Evolutionary conservation across 805 yeast species (phyloP), one percentile per base, ranked within the genome.

Genomic region (Schwanniomyces pseudopolymorphus): DNA sequence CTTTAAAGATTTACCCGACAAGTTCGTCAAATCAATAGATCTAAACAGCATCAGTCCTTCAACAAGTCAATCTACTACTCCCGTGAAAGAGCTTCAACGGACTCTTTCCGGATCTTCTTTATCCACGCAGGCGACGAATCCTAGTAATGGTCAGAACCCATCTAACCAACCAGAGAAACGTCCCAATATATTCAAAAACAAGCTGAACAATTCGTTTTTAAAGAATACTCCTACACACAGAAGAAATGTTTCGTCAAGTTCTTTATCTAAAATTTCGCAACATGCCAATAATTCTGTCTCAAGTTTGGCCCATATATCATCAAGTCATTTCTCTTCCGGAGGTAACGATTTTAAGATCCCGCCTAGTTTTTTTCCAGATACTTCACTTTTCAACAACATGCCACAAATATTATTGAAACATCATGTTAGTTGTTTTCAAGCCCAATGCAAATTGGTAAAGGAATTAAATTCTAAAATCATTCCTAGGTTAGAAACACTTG

Each of bases 1-100:
- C 9, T 80, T 60, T 63, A 79, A 50, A 60, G 79, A 55, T 70
- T 70, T 69, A 40, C 70, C 70, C 5, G 48, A 49, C 42, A 52
- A 49, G 35, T 38, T 49, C n/a, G 20, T 21, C 6, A 42, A 21
- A n/a, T 6, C 25, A 5, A 19, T 42, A 20, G 50, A 47, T 11
- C 20, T 31, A 14, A 20, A 31, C 19, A 42, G 27, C 6, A 19
- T 33, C 7, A 39, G 43, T 35, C 42, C 47, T n/a, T 16, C 20
- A 8, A 39, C 21, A 21, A 43, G 45, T 27, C 47, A 39, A 20
- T 22, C 43, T 2, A 39, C 38, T 9, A 47, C 52, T 13, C 53
- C 55, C 2, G 50, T 22, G 70, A 72, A 50, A 36, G 53, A 50
- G 39, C 43, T 50, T 33, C 48, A 45, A 19, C 44, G 46, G 20